Evolutionary conservation across 2,329 filamentous ascomycete species (phyloP), one percentile per base, ranked within the genome.

Genomic region (Colletotrichum sojae): DNA sequence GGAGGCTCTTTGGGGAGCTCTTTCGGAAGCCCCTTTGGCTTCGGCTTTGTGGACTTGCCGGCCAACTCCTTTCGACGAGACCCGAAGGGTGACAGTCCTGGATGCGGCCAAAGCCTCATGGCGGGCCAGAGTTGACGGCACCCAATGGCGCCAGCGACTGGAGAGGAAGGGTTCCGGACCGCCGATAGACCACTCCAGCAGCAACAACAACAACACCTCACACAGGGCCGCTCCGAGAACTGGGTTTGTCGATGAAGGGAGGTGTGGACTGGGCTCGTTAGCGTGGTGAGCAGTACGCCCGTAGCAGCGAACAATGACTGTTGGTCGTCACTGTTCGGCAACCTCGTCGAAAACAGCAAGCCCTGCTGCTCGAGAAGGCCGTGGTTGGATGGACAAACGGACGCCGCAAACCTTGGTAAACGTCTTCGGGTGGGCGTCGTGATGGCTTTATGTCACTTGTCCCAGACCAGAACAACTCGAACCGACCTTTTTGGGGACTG

Each of bases 401-500:
- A 52, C 55, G 67, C 67, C 62, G 45, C 39, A 69, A 69, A 66
- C 62, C 63, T 67, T 60, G n/a, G 53, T 1, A 61, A 69, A 46
- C 51, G 63, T 48, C 56, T 66, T 56, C 25, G 51, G 62, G 36
- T 45, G 67, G 62, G 62, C 51, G 67, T 46, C 36, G 36, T 20
- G 62, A 52, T 67, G 56, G 67, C 56, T 69, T 69, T 69, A 69
- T 69, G 62, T 56, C 62, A 46, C 62, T 61, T 56, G 45, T 56
- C 56, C 56, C 45, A 51, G 51, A 67, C 39, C 62, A 61, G 63
- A 51, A 48, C 67, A 45, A 52, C 31, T 27, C 18, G 45, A 55
- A 43, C 49, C 25, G 45, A n/a, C 51, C 31, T 51, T 56, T 56
- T 66, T 45, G 62, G 55, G 51, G 49, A 60, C 55, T 69, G 36